Evolutionary conservation across 176 grass and related monocot species (phyloP), one percentile per base, ranked within the genome.

Genomic region (Miscanthus lutarioriparius): DNA sequence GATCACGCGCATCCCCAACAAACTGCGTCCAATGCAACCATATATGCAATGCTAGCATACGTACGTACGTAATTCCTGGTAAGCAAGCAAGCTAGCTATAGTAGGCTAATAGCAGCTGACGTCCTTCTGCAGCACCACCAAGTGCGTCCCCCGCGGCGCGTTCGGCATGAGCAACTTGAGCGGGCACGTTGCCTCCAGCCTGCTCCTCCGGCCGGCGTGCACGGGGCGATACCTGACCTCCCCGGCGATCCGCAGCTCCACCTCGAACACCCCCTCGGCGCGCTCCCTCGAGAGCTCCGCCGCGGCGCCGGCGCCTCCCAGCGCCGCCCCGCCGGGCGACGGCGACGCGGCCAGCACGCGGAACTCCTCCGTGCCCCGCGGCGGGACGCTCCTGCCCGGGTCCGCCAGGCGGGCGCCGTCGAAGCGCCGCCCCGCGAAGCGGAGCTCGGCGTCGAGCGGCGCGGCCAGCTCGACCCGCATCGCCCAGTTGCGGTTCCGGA

Each of bases 111-210:
- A 32, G 72, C 72, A 76, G 58, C 23, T 53, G 72, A 84, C 20
- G 22, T 40, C 32, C 44, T 37, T 67, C 62, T 76, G 44, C 62
- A 76, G 0, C 72, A 84, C 82, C 48, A 76, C 17, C 62, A 76
- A n/a, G 15, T 68, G 82, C 33, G 44, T 77, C 72, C 73, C 73
- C 1, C 1, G 9, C 72, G 71, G 49, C 40, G 82, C 26, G 22
- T 14, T 62, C 59, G 5, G 62, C 82, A 68, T 0, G 9, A 23
- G 32, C 33, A 77, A 5, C 82, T 84, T 84, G 63, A 84, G 33
- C 6, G 82, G 82, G 73, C 82, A 77, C 82, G 72, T 84, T 6
- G 7, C 44, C 43, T 58, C 73, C 6, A 84, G 33, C 33, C 45
- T 68, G 22, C 62, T 54, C 33, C 32, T 56, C 8, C 82, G 63